Conservation (phyloP, 106 monocot genomes). For the Posidonia australis region DNA sequence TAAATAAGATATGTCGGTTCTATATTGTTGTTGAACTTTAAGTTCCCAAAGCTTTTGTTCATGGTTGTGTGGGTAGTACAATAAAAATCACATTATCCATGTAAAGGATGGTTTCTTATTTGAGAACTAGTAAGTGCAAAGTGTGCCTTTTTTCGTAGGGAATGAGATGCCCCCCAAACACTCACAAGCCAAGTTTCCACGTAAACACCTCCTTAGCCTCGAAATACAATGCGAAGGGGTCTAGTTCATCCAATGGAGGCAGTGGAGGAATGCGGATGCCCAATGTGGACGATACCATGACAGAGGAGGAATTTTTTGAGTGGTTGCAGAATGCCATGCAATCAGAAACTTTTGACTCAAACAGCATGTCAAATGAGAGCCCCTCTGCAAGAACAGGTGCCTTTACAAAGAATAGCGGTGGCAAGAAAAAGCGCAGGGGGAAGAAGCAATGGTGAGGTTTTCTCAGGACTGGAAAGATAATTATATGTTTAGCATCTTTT, state of each 20-base stretch:
- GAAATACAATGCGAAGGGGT: conserved; percentile 36
- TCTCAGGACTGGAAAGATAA: no score
- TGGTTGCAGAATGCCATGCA: conserved; percentile 81
- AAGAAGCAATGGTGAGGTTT: conserved; percentile 53
- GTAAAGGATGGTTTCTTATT: no score
- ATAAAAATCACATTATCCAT: no score
- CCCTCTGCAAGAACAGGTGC: conserved; percentile 21
- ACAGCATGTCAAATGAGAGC: conserved; percentile 8
- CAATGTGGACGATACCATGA: conserved; percentile 38
- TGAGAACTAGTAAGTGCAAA: no score
- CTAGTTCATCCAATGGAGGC: conserved; percentile 26
- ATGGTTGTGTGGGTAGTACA: no score
- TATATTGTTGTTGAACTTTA: no score
- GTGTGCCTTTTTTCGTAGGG: conserved; percentile 28
- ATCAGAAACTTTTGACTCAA: conserved; percentile 44
- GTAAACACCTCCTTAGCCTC: conserved; percentile 59
- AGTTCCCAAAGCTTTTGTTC: no score
- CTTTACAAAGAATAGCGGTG: conserved; percentile 14
- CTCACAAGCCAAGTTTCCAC: conserved; percentile 90
- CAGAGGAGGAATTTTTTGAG: conserved; percentile 72
- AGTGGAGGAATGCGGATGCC: conserved; percentile 14
- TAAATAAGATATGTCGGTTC: no score
- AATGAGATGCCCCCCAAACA: conserved; percentile 79
- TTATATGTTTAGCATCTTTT: no score
- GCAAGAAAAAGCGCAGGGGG: conserved; percentile 53